Evolutionary conservation across 225 moss, liverwort and hornwort genomes (phyloP).

Genomic region (Marchantia paleacea): DNA sequence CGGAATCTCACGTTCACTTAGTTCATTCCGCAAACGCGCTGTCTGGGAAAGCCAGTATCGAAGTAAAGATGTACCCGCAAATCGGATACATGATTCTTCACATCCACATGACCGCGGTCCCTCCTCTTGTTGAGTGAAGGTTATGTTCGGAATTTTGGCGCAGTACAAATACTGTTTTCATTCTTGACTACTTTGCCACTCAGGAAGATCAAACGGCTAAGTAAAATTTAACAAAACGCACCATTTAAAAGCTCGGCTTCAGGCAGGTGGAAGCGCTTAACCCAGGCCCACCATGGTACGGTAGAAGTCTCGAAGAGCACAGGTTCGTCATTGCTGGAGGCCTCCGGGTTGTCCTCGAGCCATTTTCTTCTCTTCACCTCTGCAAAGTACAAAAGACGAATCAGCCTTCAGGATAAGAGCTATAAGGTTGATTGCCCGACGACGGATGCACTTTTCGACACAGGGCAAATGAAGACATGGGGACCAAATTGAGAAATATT

Average conservation of each 20-base stretch:
- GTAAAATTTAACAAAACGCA: slow-evolving; percentile 11
- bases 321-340: slow-evolving; percentile 66
- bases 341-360: slow-evolving; percentile 83
- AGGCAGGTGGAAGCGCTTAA: slow-evolving; percentile 90
- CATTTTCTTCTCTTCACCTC: slow-evolving; percentile 91
- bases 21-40: no score
- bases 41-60: no score
- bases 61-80: no score
- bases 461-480: not conserved
- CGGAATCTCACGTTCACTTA: no score
- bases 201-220: not conserved
- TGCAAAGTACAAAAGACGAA: slow-evolving; percentile 23
- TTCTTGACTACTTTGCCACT: not conserved
- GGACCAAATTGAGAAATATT: not conserved
- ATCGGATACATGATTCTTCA: no score
- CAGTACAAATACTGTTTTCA: not conserved
- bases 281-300: slow-evolving; percentile 99
- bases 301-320: slow-evolving; percentile 81
- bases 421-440: not conserved
- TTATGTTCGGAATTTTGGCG: no score
- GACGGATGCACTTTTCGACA: no score
- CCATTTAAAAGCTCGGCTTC: slow-evolving; percentile 95
- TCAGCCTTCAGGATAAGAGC: not conserved
- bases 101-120: no score
- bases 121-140: no score